Evolutionary conservation across 1,284 basidiomycete species (phyloP), one percentile per base, ranked within the genome.

Genomic region (Tilletia indica): DNA sequence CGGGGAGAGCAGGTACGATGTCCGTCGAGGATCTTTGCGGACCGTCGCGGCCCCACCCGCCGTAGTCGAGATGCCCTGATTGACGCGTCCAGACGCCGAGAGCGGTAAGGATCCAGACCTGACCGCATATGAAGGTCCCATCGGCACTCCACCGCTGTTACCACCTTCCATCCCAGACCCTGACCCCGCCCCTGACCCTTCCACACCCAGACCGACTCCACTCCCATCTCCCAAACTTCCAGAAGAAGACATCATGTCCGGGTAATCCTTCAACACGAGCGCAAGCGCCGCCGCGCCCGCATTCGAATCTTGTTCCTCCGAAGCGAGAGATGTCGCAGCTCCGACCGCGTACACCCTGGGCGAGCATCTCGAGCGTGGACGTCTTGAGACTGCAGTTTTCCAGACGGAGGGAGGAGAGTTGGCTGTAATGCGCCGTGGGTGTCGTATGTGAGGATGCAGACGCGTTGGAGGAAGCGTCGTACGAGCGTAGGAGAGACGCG

Each of bases 321-420:
- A 6, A 84, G 73, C 36, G 80, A 82, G 8, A 84, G 70, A 51
- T 84, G 82, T n/a, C 75, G 76, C 8, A 84, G 72, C 14, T 78
- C 75, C 4, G 81, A 82, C 63, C 73, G 1, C 81, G 80, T 34
- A 84, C 78, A 5, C 78, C 74, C 34, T 79, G 73, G 0, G 80
- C 77, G 0, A 84, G 70, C 69, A 77, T 68, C 47, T 82, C 81
- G 39, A 83, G 72, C 25, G 80, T 70, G 8, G 73, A 71, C 2
- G 78, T 72, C 49, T 78, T 76, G 19, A 84, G 72, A 11, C 72
- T 73, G 64, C 82, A 82, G 42, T 80, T 79, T 54, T 84, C 82
- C 12, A 84, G 74, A 0, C 81, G 76, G 8, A 84, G 72, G 49
- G 80, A 82, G 68, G 16, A 74, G 73, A 0, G 79, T 78, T 31